Percentiles rank a stretch among this genome's conserved stretches.
Conservation (phyloP, 2,329 filamentous ascomycete species). For the Penicillium oxalicum region DNA sequence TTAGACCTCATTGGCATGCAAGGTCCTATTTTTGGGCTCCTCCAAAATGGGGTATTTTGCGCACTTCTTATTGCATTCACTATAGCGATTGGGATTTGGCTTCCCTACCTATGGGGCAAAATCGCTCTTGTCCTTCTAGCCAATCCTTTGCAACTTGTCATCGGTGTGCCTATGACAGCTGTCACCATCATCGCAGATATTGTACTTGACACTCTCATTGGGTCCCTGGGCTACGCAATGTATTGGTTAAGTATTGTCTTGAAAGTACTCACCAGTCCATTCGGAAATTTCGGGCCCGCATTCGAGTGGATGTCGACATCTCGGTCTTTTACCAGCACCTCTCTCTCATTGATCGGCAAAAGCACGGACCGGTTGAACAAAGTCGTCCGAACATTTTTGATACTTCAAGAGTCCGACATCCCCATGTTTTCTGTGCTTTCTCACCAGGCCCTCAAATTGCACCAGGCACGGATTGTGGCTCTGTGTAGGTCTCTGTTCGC, state of each 20-base stretch:
- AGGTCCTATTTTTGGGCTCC: slow-evolving; percentile 77
- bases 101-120: slow-evolving; percentile 89
- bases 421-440: slow-evolving; percentile 72
- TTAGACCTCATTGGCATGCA: slow-evolving; percentile 96
- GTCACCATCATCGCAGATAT: slow-evolving; percentile 71
- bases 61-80: slow-evolving; percentile 83
- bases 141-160: slow-evolving; percentile 62
- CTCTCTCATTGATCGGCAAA: slow-evolving; percentile 38
- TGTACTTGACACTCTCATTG: slow-evolving; percentile 67
- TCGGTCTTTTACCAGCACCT: slow-evolving; percentile 36
- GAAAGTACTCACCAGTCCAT: slow-evolving; percentile 29
- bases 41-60: slow-evolving; percentile 95
- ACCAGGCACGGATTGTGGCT: slow-evolving; percentile 51
- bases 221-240: slow-evolving; percentile 52
- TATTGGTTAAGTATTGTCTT: slow-evolving; percentile 35
- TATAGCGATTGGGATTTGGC: slow-evolving; percentile 75
- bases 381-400: slow-evolving; percentile 35
- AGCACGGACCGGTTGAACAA: slow-evolving; percentile 37
- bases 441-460: slow-evolving; percentile 59
- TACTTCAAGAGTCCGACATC: slow-evolving; percentile 54
- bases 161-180: slow-evolving; percentile 65
- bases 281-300: slow-evolving; percentile 31
- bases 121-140: slow-evolving; percentile 72
- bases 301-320: slow-evolving; percentile 31
- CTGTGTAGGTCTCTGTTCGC: slow-evolving; percentile 39